These are phyloP conservation scores for Fusarium sp. DNA, from an alignment of 2,329 filamentous ascomycete genomes.

Conservation along the genomic window DNA sequence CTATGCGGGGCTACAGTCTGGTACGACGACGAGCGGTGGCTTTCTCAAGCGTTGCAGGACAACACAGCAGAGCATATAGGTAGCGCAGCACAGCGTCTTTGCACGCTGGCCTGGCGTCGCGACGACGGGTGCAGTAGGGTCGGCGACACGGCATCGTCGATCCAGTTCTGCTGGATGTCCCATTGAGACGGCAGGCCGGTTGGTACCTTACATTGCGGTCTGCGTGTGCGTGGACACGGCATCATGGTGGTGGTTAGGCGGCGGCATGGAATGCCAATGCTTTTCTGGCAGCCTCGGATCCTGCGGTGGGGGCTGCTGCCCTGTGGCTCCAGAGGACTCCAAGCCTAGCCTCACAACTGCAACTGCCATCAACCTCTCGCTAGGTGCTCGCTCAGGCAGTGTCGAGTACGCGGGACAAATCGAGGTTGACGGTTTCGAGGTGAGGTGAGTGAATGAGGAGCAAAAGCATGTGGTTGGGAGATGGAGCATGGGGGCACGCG, in stretches of 20 bases:
- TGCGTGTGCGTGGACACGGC: conserved; percentile 28
- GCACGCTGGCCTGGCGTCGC: conserved; percentile 25
- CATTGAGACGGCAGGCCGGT: conserved; percentile 21
- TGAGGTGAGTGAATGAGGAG: conserved; percentile 29
- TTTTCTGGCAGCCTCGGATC: conserved; percentile 20
- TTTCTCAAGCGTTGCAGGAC: conserved; percentile 33
- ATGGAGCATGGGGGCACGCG: conserved; percentile 41
- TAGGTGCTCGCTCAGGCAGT: not conserved
- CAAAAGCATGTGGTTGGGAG: conserved; percentile 47
- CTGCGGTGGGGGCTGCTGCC: conserved; percentile 8
- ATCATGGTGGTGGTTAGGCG: conserved; percentile 10
- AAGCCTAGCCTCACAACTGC: not conserved
- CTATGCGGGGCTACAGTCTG: conserved; percentile 35
- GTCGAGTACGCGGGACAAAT: conserved; percentile 4
- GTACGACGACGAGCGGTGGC: conserved; percentile 32
- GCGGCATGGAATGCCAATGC: conserved; percentile 23
- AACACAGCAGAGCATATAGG: conserved; percentile 32
- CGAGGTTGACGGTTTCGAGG: conserved; percentile 16
- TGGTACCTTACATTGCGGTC: conserved; percentile 41
- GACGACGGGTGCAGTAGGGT: conserved; percentile 27
- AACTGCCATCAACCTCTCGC: not conserved
- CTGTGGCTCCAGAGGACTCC: conserved; percentile 8
- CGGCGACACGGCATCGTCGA: conserved; percentile 34
- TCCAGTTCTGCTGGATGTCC: conserved; percentile 23
- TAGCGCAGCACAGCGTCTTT: conserved; percentile 25